Base-by-base conservation (phyloP, 2,329 filamentous ascomycete species). In the Pochonia chlamydosporia region DNA sequence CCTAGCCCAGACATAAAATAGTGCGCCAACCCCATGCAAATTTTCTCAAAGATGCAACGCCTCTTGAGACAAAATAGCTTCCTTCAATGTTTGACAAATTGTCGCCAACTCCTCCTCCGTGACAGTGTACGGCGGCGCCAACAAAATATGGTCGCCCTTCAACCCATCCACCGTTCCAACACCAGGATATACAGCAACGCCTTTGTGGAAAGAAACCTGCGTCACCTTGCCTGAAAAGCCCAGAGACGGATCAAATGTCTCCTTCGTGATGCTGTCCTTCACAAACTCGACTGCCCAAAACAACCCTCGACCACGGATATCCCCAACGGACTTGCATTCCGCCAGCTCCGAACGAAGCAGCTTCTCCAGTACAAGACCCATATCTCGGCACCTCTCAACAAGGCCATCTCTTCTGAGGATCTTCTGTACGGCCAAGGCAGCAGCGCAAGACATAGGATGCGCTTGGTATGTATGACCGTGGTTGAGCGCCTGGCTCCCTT, bases 101-200 rank as follows among this genome's bases (percentile, higher is more conserved):
- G 33, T 36, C 14, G 16, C 33, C 33, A 36, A 20, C 33, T 36
- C 33, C 33, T 36, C 33, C 1, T 36, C 16, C n/a, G 33, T 16
- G 33, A n/a, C 33, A 36, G 78, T 88, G 63, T 82, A 89, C 1
- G 86, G 75, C 5, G 87, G 87, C 1, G 84, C 78, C 10, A 91
- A 57, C 23, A 90, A 18, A 16, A 46, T 26, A 24, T 46, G 44
- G 14, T 46, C 44, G 16, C 44, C 44, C 16, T 8, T 23, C 10
- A 76, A 71, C 39, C 87, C 73, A 54, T 75, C 81, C 0, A 70
- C 77, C 0, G 80, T 81, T 1, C 84, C 84, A 1, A 67, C 66
- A 0, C 82, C 83, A 1, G 81, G 79, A 58, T 88, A 89, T 3
- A 88, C 58, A 6, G 65, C 63, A n/a, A 76, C 56, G 1, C 62